A percentile compares a stretch with the other conserved stretches of the same genome.
These are phyloP conservation scores for Purpureocillium lavendulum DNA, from an alignment of 2,329 filamentous ascomycete genomes.

Conservation along the genomic window DNA sequence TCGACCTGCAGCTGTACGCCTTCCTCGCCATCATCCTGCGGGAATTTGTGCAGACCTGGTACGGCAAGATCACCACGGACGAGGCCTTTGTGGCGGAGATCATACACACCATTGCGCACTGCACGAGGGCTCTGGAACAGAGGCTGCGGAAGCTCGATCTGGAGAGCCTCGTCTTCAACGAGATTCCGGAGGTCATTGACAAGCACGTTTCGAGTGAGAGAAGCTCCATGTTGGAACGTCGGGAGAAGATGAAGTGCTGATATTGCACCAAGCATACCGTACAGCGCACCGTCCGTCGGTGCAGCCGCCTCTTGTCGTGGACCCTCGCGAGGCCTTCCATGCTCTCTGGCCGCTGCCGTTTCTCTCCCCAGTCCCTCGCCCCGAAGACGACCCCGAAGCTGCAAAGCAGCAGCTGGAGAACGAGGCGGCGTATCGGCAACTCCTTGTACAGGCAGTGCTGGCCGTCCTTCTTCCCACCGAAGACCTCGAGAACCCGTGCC, in stretches of 20 bases:
- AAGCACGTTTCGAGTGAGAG: conserved; percentile 67
- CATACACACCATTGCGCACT: conserved; percentile 85
- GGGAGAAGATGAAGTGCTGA: background rate
- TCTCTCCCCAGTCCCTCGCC: conserved; percentile 65
- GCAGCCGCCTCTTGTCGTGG: conserved; percentile 49
- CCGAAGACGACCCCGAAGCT: conserved; percentile 38
- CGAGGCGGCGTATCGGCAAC: conserved; percentile 76
- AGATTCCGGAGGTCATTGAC: conserved; percentile 75
- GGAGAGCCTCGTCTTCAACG: conserved; percentile 75
- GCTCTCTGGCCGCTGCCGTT: conserved; percentile 73
- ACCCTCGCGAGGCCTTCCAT: conserved; percentile 70
- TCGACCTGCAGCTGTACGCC: conserved; percentile 89
- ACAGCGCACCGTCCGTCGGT: conserved; percentile 51
- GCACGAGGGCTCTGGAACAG: conserved; percentile 80
- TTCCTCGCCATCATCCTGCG: conserved; percentile 82
- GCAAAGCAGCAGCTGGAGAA: conserved; percentile 58
- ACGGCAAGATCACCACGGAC: conserved; percentile 84
- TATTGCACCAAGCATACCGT: conserved; percentile 55
- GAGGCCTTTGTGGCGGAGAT: conserved; percentile 82
- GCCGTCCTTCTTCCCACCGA: conserved; percentile 84
- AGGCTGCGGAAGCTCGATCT: conserved; percentile 75
- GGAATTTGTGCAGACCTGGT: conserved; percentile 91
- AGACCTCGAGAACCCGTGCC: conserved; percentile 79
- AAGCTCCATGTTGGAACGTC: background rate
- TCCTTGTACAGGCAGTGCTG: conserved; percentile 76